These are phyloP conservation scores for Carallia pectinifolia DNA, from an alignment of 345 rosid genomes.

Conservation along the genomic window DNA sequence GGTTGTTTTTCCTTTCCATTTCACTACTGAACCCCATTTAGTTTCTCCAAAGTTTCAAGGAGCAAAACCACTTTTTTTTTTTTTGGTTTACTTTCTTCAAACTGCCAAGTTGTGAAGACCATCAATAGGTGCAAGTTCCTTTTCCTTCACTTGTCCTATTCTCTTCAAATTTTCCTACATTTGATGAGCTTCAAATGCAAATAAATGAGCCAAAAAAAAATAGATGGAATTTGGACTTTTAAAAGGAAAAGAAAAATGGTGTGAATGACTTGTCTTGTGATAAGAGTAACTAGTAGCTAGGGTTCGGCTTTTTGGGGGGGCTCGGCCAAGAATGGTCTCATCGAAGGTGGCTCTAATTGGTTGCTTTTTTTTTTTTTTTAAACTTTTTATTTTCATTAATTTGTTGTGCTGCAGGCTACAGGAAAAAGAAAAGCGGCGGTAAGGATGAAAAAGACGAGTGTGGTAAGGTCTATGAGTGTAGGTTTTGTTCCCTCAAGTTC, in stretches of 20 bases:
- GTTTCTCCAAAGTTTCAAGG: background rate
- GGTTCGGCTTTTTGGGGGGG: slow-evolving; percentile 31
- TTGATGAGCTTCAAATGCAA: slow-evolving; percentile 3
- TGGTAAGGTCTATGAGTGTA: slow-evolving; percentile 88
- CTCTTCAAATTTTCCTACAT: background rate
- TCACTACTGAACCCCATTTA: background rate
- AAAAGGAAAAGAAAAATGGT: background rate
- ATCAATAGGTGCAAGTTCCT: background rate
- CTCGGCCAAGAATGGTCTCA: slow-evolving; percentile 33
- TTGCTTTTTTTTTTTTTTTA: slow-evolving; percentile 6
- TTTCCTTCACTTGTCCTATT: background rate
- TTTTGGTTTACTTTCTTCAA: background rate
- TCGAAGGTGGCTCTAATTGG: slow-evolving; percentile 44
- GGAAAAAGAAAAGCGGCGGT: slow-evolving; percentile 66
- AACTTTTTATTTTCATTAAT: no score
- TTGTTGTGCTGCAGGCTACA: slow-evolving; percentile 30
- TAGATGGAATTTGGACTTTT: background rate
- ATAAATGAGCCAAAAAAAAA: background rate
- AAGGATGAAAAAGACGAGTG: slow-evolving; percentile 86
- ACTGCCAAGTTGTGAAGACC: background rate
- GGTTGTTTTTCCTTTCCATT: no score
- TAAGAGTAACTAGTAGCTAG: slow-evolving; percentile 18
- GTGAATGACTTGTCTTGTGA: slow-evolving; percentile 7
- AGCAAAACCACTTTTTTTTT: background rate
- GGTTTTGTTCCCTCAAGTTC: slow-evolving; percentile 99